phyloP scores from a whole-genome alignment of 2,329 filamentous ascomycete species.

The Scedosporium dehoogii region DNA sequence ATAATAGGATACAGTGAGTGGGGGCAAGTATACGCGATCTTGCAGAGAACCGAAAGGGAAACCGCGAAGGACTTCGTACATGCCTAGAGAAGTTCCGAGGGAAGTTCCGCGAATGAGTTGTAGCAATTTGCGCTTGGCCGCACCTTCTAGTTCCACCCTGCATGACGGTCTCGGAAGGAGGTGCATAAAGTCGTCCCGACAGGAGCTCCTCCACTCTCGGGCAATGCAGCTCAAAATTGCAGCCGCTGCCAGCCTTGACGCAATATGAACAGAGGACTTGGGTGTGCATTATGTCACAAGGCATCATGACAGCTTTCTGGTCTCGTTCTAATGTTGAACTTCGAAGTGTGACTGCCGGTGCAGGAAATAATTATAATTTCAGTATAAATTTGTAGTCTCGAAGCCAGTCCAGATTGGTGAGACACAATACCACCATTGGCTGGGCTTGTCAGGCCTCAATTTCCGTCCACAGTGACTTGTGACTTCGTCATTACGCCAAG shows the following conservation, averaged over 20 bases:
- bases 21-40: not conserved
- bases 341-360: too few relatives aligned
- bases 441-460: not conserved
- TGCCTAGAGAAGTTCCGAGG: too few relatives aligned
- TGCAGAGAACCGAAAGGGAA: not conserved
- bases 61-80: too few relatives aligned
- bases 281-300: not conserved
- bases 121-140: not conserved
- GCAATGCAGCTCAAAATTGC: too few relatives aligned
- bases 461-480: not conserved
- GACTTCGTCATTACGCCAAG: slow-evolving; percentile 1
- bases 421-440: not conserved
- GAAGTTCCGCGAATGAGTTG: not conserved
- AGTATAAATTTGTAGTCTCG: not conserved
- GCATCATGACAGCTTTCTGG: too few relatives aligned
- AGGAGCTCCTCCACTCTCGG: not conserved
- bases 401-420: not conserved
- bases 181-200: not conserved
- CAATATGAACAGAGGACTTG: not conserved
- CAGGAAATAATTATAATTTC: too few relatives aligned
- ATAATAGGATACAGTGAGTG: too few relatives aligned
- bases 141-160: not conserved
- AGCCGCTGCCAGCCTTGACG: not conserved
- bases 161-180: not conserved
- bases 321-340: too few relatives aligned